Percentiles rank a stretch among this genome's conserved stretches.
These are phyloP conservation scores for Lithospermum erythrorhizon DNA, from an alignment of 257 asterid species.

Conservation along the genomic window DNA sequence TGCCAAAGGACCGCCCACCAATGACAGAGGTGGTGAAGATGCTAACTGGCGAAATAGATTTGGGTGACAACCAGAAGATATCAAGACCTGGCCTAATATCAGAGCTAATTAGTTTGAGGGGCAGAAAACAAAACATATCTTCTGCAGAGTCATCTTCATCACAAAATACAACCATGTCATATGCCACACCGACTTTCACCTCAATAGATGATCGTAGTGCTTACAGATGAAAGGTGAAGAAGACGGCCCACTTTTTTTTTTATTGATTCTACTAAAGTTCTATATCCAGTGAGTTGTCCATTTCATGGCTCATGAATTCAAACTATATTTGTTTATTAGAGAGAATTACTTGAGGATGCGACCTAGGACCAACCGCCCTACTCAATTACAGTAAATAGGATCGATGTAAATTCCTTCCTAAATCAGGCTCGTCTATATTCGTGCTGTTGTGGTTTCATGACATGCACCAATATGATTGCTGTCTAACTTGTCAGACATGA, in stretches of 20 bases:
- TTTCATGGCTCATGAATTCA: not conserved
- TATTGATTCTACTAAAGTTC: not conserved
- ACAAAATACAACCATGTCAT: conserved; percentile 22
- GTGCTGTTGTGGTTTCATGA: not conserved
- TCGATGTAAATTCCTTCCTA: not conserved
- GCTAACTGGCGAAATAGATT: conserved; percentile 45
- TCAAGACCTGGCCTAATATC: conserved; percentile 42
- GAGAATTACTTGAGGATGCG: not conserved
- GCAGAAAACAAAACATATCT: conserved; percentile 13
- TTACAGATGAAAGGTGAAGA: conserved; percentile 12
- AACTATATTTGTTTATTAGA: not conserved
- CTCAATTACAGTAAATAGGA: not conserved
- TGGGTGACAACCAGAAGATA: conserved; percentile 20
- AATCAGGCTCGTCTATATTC: not conserved
- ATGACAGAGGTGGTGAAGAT: conserved; percentile 53
- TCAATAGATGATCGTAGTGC: conserved; percentile 46
- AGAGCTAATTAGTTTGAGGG: conserved; percentile 25
- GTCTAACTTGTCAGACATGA: too few relatives aligned
- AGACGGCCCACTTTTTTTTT: not conserved
- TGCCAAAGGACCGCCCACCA: conserved; percentile 51
- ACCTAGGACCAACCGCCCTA: not conserved
- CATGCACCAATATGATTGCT: not conserved
- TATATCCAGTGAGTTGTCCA: not conserved
- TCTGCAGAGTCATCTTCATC: conserved; percentile 19
- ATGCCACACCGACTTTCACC: conserved; percentile 50